Base-by-base conservation (phyloP, 2,329 filamentous ascomycete genomes). In the Pseudofabraea citricarpa region DNA sequence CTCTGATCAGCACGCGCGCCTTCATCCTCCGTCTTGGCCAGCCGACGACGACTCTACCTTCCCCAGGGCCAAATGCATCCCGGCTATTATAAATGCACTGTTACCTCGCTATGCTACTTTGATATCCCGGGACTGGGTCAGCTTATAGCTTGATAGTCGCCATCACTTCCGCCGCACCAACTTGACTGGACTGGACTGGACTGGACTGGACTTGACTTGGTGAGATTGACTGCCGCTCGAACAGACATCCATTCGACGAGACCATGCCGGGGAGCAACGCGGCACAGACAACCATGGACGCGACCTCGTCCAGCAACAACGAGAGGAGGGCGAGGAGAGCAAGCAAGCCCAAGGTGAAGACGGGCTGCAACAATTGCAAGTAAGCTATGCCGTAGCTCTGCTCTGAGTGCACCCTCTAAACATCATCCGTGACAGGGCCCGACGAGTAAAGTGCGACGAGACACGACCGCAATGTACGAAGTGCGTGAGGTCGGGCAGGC, bases 341-440 rank as follows among this genome's bases (percentile, higher is more conserved):
- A n/a, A 59, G 57, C 45, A 48, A 49, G 13, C 57, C 58, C 2
- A 83, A 83, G 58, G 79, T 82, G 50, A 83, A 81, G 65, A 83
- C 79, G 1, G 80, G 80, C 31, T 84, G 81, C 62, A 71, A 70
- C 54, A 81, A 78, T 60, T 85, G 80, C 80, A 84, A 84, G 80
- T 83, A 69, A 60, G 79, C 68, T 41, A 26, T 37, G 41, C 40
- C 44, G 24, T 39, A 31, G 23, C 12, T 20, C 23, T 41, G 43
- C 44, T 35, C 41, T 26, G 31, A 37, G 19, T 39, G 48, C 35
- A 49, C 44, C 29, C 41, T 19, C 15, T 45, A 47, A 47, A n/a
- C n/a, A 47, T 51, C 31, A 21, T 27, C 23, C 43, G 39, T 33
- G 45, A 27, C 53, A 83, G 79, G 59, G 70, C 69, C 49, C 70